Evolutionary conservation across 208 protist genomes (phyloP).

Genomic region (Herpetomonas muscarum): DNA sequence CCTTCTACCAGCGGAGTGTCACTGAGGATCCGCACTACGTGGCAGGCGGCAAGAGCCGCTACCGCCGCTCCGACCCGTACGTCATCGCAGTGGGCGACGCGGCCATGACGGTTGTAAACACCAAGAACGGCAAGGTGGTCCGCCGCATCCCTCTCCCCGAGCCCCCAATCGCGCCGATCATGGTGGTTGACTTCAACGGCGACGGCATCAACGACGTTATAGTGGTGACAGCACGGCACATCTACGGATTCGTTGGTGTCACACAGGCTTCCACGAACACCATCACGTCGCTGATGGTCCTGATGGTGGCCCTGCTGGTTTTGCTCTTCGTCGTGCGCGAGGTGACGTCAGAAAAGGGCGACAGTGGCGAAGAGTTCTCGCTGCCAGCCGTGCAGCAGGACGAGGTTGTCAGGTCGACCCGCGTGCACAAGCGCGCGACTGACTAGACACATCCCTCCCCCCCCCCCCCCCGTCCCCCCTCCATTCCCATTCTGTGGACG

Average conservation of each 20-base stretch:
- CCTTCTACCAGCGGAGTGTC: slow-evolving; percentile 39
- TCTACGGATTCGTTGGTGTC: slow-evolving; percentile 70
- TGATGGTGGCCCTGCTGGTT: slow-evolving; percentile 65
- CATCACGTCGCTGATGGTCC: slow-evolving; percentile 61
- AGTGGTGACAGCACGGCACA: slow-evolving; percentile 46
- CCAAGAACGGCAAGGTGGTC: slow-evolving; percentile 57
- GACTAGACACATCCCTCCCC: slow-evolving; percentile 15
- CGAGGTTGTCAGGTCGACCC: slow-evolving; percentile 11
- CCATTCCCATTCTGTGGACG: slow-evolving; percentile 3
- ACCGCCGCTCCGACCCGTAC: slow-evolving; percentile 60
- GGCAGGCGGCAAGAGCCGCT: slow-evolving; percentile 34
- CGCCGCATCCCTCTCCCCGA: slow-evolving; percentile 43
- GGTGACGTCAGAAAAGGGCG: slow-evolving; percentile 22
- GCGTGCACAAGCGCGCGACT: slow-evolving; percentile 30
- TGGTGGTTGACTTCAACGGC: slow-evolving; percentile 85
- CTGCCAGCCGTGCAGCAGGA: slow-evolving; percentile 24
- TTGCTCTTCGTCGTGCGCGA: slow-evolving; percentile 66
- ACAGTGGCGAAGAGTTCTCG: slow-evolving; percentile 23
- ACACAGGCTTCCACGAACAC: slow-evolving; percentile 66
- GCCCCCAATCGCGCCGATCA: slow-evolving; percentile 60
- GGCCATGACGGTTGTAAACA: slow-evolving; percentile 55
- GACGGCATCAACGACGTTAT: slow-evolving; percentile 88
- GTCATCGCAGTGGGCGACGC: slow-evolving; percentile 77
- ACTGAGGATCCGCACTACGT: slow-evolving; percentile 50
- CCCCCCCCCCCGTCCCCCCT: background rate